Evolutionary conservation across 2,329 filamentous ascomycete genomes (phyloP), one percentile per base, ranked within the genome.

Genomic region (Aspergillus fumigatus): DNA sequence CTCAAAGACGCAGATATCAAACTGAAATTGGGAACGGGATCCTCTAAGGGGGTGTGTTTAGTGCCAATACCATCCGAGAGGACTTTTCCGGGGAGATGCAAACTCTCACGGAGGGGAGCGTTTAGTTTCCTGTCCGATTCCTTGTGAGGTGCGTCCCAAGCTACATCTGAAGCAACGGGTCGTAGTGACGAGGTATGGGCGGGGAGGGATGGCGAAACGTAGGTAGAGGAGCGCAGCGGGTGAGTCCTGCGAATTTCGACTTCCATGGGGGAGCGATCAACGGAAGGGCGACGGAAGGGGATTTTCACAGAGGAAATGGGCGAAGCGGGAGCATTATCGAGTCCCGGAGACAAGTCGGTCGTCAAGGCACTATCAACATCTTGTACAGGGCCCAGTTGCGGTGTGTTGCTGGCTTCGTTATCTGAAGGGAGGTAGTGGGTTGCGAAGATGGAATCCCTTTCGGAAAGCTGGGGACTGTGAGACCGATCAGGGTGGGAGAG

Each of bases 401-500:
- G 72, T 56, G 70, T 72, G 62, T 48, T 57, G 51, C 61, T 69
- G 55, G 73, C 68, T 61, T 79, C 78, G 65, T 74, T 80, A 59
- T 80, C 79, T 53, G 79, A 77, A 57, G 77, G 75, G 1, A 81
- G 72, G 69, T 86, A 86, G 62, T 83, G 82, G 35, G 83, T 85
- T 52, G 84, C 83, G 66, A 85, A 86, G 68, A 86, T 86, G 70
- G 80, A 84, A 69, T 86, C 84, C 64, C 84, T 75, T 70, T 86
- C 84, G 26, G 82, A 83, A 60, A 86, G 74, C 71, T 82, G 82
- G 50, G 82, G 82, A 29, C 67, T 70, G 50, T 74, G 65, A 23
- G 62, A 60, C 19, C 54, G 57, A 54, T 66, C 65, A 10, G 68
- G 63, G 26, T 62, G 68, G 56, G 67, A 52, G 26, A 62, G 56